Evolutionary conservation across 1,284 basidiomycete genomes (phyloP), one percentile per base, ranked within the genome.

Genomic region (Anthracocystis panici-leucophaei): DNA sequence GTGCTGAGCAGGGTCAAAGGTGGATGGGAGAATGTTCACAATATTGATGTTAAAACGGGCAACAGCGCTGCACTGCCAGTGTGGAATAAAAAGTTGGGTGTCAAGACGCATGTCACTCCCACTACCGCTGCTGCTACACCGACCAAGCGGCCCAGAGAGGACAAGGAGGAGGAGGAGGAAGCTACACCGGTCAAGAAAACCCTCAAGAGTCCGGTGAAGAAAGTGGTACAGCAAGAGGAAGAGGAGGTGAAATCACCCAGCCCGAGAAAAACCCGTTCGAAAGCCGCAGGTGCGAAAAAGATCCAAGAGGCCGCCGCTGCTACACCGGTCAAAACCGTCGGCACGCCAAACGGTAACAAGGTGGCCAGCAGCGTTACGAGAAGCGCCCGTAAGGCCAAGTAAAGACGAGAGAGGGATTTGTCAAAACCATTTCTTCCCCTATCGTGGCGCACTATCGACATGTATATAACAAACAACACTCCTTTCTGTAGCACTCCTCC

Each of bases 1-100:
- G 87, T 96, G 64, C 89, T 91, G 40, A 79, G 82, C 49, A 88
- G 89, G 56, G 89, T 97, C 44, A 85, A 84, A 75, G 93, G 91
- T 52, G 92, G 90, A 23, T 97, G 95, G 95, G 91, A 92, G 61
- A 97, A 97, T 84, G 88, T 99, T 52, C 93, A 97, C 81, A 91
- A 90, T 67, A 86, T 99, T 29, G 90, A 95, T 76, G 91, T 99
- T 87, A 99, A 99, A 87, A 97, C 94, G 3, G 92, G 90, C 75
- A 90, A 89, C 20, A 93, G 92, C 55, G 88, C 91, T n/a, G 91
- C 92, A 71, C 87, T 99, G 31, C 96, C 96, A 1, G 90, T 99
- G 78, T 99, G 94, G 94, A 90, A 88, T 46, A 92, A 91, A 81
- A 86, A 88, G 14, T 87, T 94, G n/a, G 89, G 90, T 51, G 88